Conservation (phyloP, 2,329 filamentous ascomycete species). For the Aspergillus melleus region DNA sequence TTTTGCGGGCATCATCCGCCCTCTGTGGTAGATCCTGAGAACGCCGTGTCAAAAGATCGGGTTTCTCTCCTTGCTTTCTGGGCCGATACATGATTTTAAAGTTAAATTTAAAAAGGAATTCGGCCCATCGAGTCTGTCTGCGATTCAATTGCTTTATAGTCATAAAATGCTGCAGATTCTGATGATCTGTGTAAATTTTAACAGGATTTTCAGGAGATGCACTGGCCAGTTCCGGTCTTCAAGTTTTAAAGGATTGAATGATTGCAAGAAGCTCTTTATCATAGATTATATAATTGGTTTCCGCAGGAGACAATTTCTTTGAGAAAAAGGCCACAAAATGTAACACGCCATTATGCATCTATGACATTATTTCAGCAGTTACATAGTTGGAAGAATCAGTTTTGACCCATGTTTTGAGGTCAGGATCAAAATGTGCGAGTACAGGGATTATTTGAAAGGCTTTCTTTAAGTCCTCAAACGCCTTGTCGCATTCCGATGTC, state of each 20-base stretch:
- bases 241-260: constrained; percentile 25
- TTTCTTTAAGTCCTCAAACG: neutral
- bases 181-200: constrained; percentile 27
- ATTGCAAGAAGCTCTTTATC: constrained; percentile 33
- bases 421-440: neutral
- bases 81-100: constrained; percentile 17
- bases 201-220: neutral
- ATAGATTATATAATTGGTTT: constrained; percentile 32
- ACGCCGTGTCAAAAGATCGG: constrained; percentile 1
- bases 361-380: neutral
- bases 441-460: neutral
- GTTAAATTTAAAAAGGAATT: constrained; percentile 10
- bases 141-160: constrained; percentile 17
- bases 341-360: neutral
- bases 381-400: neutral
- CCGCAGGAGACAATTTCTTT: constrained; percentile 16
- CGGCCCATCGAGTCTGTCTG: constrained; percentile 10
- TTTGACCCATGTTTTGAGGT: neutral
- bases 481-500: neutral
- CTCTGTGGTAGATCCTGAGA: neutral
- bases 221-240: constrained; percentile 18
- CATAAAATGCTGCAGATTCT: constrained; percentile 30
- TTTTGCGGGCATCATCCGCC: neutral
- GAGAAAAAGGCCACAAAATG: constrained; percentile 21
- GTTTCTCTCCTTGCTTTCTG: constrained; percentile 2